Base-by-base conservation (phyloP, 2,329 filamentous ascomycete genomes). In the Byssochlamys sp. region DNA sequence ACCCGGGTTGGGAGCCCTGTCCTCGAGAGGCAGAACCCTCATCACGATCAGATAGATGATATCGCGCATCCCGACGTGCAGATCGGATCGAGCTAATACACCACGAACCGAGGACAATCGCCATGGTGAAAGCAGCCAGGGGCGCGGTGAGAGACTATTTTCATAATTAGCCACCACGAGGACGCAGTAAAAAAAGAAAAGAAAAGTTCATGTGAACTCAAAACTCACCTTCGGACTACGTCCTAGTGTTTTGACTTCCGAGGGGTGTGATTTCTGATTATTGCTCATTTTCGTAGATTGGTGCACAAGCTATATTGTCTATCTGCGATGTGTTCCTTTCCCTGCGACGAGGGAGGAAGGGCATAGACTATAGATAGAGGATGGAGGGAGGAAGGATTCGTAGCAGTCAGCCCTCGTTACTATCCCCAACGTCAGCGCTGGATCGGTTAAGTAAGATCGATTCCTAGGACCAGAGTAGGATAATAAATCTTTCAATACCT, bases 31-130 rank as follows among this genome's bases (percentile, higher is more conserved):
- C 24, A n/a, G 35, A 10, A 27, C 27, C 24, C n/a, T 57, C 50
- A 14, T 55, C 33, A 26, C 79, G 81, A 60, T 84, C 81, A 45
- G 79, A 80, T 62, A 83, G 79, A 53, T 84, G 75, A 55, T 83
- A 80, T 60, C 83, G 78, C 0, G 85, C 85, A 61, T 88, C 87
- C 52, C 81, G 76, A 63, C 87, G 86, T 2, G 86, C 86, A 26
- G 84, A 81, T 59, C 80, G 77, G 60, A 89, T 88, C 26, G 82
- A 85, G 7, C 81, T 85, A 54, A 85, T 75, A 28, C 84, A 78
- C 71, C 89, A 89, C 48, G 73, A 71, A 69, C 81, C 83, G 31
- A 85, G 77, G 25, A 86, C 67, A 53, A 79, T 70, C 14, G 83
- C 83, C 83, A 86, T 85, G 12, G 80, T 81, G 61, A 84, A 76